These are phyloP conservation scores for Leccinum sublutescens DNA, from an alignment of 768 basidiomycete genomes.

Conservation along the genomic window DNA sequence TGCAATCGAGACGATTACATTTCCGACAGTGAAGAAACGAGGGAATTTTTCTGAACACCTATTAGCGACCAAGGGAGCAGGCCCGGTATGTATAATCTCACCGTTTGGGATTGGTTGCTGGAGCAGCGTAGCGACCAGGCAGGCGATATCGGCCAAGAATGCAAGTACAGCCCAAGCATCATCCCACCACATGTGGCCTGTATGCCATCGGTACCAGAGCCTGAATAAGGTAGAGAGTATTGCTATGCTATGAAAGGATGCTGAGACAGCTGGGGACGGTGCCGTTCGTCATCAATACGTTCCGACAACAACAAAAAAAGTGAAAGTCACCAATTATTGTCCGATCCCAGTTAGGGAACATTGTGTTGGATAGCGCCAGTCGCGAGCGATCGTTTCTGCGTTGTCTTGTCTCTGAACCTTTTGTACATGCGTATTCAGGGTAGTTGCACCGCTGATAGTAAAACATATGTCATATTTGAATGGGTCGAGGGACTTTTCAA, in stretches of 20 bases:
- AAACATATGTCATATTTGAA: not conserved
- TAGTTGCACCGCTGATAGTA: not conserved
- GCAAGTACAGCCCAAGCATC: constrained; percentile 23
- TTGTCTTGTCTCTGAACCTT: not conserved
- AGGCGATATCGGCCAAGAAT: constrained; percentile 12
- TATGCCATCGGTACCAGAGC: constrained; percentile 21
- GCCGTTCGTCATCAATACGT: constrained; percentile 2
- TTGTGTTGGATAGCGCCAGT: not conserved
- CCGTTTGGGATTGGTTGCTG: constrained; percentile 8
- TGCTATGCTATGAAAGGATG: constrained; percentile 21
- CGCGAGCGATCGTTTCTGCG: not conserved
- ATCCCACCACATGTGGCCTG: constrained; percentile 25
- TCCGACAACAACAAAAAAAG: not conserved
- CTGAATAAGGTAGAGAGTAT: constrained; percentile 25
- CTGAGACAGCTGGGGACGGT: constrained; percentile 8
- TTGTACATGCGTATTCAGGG: not conserved
- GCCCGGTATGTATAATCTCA: not conserved
- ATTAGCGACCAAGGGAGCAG: not conserved
- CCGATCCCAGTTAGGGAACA: constrained; percentile 17
- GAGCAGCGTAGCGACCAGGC: constrained; percentile 4
- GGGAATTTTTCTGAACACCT: constrained; percentile 1
- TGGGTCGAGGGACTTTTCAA: not conserved
- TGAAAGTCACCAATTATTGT: constrained; percentile 12
- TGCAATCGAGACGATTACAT: constrained; percentile 16
- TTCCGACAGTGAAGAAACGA: constrained; percentile 6